Evolutionary conservation across 1,139 yeast species (phyloP).

Genomic region (Cylindricascospora bacillispora): DNA sequence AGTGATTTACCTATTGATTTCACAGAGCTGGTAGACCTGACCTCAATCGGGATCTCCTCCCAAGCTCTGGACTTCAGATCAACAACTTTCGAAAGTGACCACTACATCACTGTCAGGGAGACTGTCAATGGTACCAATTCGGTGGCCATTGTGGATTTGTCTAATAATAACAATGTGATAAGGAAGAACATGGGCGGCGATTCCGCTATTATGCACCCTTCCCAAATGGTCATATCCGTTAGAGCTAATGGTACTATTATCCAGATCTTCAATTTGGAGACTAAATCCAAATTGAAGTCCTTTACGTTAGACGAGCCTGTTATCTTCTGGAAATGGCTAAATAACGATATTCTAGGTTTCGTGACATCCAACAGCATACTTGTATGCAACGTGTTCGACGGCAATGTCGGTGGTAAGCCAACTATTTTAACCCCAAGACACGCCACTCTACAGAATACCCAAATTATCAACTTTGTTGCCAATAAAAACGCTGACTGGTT

Average conservation of each 20-base stretch:
- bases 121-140: constrained; percentile 54
- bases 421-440: constrained; percentile 73
- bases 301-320: constrained; percentile 81
- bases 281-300: constrained; percentile 82
- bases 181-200: constrained; percentile 96
- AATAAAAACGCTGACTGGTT: constrained; percentile 83
- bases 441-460: constrained; percentile 63
- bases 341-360: constrained; percentile 61
- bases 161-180: constrained; percentile 58
- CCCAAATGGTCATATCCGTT: constrained; percentile 74
- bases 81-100: constrained; percentile 88
- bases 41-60: constrained; percentile 73
- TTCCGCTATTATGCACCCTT: constrained; percentile 93
- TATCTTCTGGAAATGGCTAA: constrained; percentile 92
- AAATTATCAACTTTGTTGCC: constrained; percentile 82
- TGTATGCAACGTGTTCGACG: constrained; percentile 78
- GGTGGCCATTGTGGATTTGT: constrained; percentile 83
- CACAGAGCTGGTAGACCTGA: constrained; percentile 84
- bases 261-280: constrained; percentile 81
- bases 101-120: constrained; percentile 82
- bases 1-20: constrained; percentile 88
- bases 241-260: constrained; percentile 94
- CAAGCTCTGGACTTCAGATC: constrained; percentile 83
- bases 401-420: constrained; percentile 65
- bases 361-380: constrained; percentile 67